These are phyloP conservation scores for Penicillium chermesinum DNA, from an alignment of 495 filamentous ascomycete species.

Conservation along the genomic window DNA sequence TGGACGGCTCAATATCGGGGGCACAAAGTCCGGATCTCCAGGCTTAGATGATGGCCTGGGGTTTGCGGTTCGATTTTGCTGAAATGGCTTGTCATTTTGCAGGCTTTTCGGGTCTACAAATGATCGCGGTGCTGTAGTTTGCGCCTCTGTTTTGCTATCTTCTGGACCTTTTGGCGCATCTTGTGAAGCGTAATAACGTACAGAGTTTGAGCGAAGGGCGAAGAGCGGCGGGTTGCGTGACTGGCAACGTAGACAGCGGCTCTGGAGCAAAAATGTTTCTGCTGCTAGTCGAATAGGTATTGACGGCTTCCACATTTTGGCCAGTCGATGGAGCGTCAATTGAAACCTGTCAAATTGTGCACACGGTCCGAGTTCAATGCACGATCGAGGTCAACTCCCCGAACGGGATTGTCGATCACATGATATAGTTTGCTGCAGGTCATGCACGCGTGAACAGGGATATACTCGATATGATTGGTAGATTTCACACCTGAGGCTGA, in stretches of 20 bases:
- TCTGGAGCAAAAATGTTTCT: conserved; percentile 25
- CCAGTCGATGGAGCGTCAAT: background rate
- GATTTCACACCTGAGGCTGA: too few relatives aligned
- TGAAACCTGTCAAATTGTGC: background rate
- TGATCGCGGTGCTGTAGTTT: background rate
- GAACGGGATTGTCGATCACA: too few relatives aligned
- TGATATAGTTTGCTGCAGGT: too few relatives aligned
- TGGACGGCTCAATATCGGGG: conserved; percentile 66
- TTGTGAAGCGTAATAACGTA: conserved; percentile 32
- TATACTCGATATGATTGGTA: too few relatives aligned
- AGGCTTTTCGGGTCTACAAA: conserved; percentile 3
- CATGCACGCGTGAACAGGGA: too few relatives aligned
- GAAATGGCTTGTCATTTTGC: conserved; percentile 23
- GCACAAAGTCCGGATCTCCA: conserved; percentile 58
- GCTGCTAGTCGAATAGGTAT: conserved; percentile 12
- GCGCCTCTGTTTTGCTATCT: conserved; percentile 1
- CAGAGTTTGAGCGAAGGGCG: conserved; percentile 17
- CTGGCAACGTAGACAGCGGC: conserved; percentile 39
- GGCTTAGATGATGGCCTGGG: conserved; percentile 21
- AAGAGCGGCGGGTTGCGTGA: conserved; percentile 26
- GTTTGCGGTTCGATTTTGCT: conserved; percentile 24
- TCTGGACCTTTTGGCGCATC: conserved; percentile 3
- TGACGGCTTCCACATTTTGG: conserved; percentile 33
- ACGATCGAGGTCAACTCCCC: background rate
- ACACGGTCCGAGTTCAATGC: background rate